Base-by-base conservation (phyloP, 306 rosid species). In the Crataegus laevigata region DNA sequence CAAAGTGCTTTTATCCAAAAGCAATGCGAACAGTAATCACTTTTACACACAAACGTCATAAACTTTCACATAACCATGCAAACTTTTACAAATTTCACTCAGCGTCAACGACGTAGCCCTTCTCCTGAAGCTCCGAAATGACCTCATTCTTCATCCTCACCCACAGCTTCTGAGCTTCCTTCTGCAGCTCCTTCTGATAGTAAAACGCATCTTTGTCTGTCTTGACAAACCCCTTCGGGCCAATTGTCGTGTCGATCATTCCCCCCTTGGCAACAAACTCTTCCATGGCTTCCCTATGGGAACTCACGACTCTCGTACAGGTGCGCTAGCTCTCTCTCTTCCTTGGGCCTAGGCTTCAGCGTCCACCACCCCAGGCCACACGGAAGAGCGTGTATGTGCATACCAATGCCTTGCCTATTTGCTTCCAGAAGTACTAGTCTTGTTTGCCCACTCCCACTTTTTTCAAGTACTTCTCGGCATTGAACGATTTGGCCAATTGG, bases 91-190 rank as follows among this genome's bases (percentile, higher is more conserved):
- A 14, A 12, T 6, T 22, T 89, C 86, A 91, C 80, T 90, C 83
- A 21, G 88, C 84, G 62, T 90, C 89, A 30, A 30, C 68, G 12
- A 63, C 43, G 69, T 74, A 73, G 22, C 98, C 98, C 86, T 91
- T 90, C 80, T 86, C 84, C 30, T 82, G 83, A 78, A 91, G 96
- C 82, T 94, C 98, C 19, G 83, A 82, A 79, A 86, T 58, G 66
- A 88, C 94, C 85, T 94, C 97, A 73, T 86, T 87, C 87, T 86
- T 91, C 97, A 94, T 89, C 84, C 86, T 86, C 52, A 81, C 52
- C 98, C 98, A 94, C 51, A 94, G 79, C 83, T 82, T 89, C 83
- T 85, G 90, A 69, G 96, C 90, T 79, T 91, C 97, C 79, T 81
- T 82, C 74, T 91, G 89, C 34, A 84, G 68, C 64, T 90, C 91